These are phyloP conservation scores for Trichoderma cornu-damae DNA, from an alignment of 2,329 filamentous ascomycete genomes.

Conservation along the genomic window DNA sequence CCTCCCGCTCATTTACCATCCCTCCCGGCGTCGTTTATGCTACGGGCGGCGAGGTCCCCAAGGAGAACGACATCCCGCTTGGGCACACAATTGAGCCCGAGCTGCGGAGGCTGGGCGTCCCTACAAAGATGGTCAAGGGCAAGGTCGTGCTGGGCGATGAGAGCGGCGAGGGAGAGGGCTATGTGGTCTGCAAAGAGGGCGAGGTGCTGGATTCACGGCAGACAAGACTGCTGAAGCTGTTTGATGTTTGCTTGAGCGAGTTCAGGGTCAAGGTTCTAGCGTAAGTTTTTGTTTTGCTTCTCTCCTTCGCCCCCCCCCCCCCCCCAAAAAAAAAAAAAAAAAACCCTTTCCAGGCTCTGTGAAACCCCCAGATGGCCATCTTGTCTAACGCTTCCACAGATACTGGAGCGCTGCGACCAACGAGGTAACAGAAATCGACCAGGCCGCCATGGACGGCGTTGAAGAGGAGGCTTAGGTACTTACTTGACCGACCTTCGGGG, in stretches of 20 bases:
- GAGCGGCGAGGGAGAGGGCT: constrained; percentile 52
- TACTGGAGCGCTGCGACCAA: constrained; percentile 59
- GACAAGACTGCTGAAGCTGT: constrained; percentile 89
- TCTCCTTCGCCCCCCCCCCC: not conserved
- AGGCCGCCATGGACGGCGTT: constrained; percentile 37
- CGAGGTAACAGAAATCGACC: constrained; percentile 53
- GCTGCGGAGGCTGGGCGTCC: constrained; percentile 81
- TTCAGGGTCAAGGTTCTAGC: constrained; percentile 79
- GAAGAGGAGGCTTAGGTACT: constrained; percentile 22
- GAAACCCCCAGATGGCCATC: not conserved
- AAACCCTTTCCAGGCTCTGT: not conserved
- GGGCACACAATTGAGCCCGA: constrained; percentile 87
- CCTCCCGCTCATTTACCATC: constrained; percentile 70
- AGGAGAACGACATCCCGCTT: constrained; percentile 78
- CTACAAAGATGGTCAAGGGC: constrained; percentile 82
- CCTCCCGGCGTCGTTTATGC: constrained; percentile 79
- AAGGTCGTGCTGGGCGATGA: constrained; percentile 68
- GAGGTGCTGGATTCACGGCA: constrained; percentile 84
- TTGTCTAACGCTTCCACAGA: constrained; percentile 29
- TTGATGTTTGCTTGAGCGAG: constrained; percentile 84
- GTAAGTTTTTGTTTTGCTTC: constrained; percentile 40
- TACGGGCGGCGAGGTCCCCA: constrained; percentile 71
- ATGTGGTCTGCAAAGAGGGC: constrained; percentile 78
- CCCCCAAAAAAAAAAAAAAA: too few species aligned
- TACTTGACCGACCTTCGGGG: not conserved